These are phyloP conservation scores for Fusarium tjaetaba DNA, from an alignment of 2,329 filamentous ascomycete species.

Conservation along the genomic window DNA sequence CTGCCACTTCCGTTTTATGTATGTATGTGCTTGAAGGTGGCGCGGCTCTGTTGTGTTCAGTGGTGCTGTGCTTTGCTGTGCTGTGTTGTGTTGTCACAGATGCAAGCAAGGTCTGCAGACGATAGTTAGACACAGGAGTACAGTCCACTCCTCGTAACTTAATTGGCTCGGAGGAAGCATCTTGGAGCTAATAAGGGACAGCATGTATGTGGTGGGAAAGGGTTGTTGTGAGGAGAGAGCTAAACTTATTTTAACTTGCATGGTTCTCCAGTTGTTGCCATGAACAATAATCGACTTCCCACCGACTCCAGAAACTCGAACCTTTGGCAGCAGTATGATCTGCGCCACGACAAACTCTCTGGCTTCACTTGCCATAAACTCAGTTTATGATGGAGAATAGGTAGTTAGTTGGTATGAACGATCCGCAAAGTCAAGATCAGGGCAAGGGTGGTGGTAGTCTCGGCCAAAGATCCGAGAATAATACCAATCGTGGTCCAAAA, in stretches of 20 bases:
- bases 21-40: slow-evolving; percentile 1
- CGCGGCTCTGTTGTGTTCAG: slow-evolving; percentile 19
- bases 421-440: neutral
- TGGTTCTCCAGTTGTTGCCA: slow-evolving; percentile 9
- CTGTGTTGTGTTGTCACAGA: neutral
- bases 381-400: neutral
- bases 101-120: slow-evolving; percentile 15
- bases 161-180: slow-evolving; percentile 7
- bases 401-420: neutral
- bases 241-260: slow-evolving; percentile 19
- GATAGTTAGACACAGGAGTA: neutral
- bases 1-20: neutral
- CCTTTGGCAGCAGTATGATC: neutral
- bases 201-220: slow-evolving; percentile 19
- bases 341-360: neutral
- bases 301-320: neutral
- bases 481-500: neutral
- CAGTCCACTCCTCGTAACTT: neutral
- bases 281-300: neutral
- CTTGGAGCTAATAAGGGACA: slow-evolving; percentile 5
- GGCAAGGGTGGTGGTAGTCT: neutral
- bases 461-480: neutral
- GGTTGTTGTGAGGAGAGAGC: slow-evolving; percentile 18
- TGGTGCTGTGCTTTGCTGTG: neutral
- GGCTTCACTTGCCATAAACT: neutral